Evolutionary conservation across 176 grass and related monocot genomes (phyloP), one percentile per base, ranked within the genome.

Genomic region (Areca catechu): DNA sequence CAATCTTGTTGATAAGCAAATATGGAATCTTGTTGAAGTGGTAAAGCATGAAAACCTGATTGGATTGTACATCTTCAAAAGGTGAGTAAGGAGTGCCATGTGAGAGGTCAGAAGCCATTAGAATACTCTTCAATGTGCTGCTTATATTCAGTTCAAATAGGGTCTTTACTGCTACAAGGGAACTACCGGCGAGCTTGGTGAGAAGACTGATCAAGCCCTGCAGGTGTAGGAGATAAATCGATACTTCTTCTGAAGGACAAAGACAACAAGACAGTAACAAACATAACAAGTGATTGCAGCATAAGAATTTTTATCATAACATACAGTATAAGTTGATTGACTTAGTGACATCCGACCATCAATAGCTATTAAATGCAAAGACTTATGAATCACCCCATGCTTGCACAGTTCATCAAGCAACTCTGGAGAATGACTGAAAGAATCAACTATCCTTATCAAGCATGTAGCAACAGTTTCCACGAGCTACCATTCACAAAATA

Each of bases 181-280:
- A 98, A 64, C 49, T 71, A 71, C 75, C 69, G 3, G 93, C 93
- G 48, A 98, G 78, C 78, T 88, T 85, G 37, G 84, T 83, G 20
- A 98, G 87, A 73, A 98, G 75, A 70, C 72, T 66, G 49, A 98
- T 76, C 77, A 98, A 68, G 48, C 74, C 79, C 93, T 98, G 78
- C 54, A 73, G 49, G 57, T 62, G 72, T 15, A 78, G 57, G 29
- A 83, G 57, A 37, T 61, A 72, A 52, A 49, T 72, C 62, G 71
- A 68, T 25, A 19, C 56, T 17, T 49, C 16, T n/a, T 56, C 54
- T 60, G 65, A 5, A 14, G 34, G 34, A 43, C 34, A 43, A 9
- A 43, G 34, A 43, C 1, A 14, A 43, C 34, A 43, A 43, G 14
- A 43, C 34, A 43, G 7, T 12, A 14, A 43, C 34, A 9, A 43